Base-by-base conservation (phyloP, 2,329 filamentous ascomycete genomes). In the Orbilia ellipsospora region DNA sequence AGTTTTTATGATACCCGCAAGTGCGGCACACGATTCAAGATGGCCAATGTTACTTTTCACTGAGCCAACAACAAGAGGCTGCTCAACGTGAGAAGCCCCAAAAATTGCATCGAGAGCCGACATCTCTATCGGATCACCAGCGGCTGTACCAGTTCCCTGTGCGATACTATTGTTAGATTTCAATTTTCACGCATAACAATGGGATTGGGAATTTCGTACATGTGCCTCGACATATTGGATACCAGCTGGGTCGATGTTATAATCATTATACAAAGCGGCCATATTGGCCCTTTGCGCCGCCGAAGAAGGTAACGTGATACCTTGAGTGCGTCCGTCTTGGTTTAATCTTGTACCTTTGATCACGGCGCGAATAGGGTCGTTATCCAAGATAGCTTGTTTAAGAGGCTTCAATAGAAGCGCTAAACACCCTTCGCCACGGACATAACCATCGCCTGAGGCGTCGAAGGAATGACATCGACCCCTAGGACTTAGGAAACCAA, bases 71-170 rank as follows among this genome's bases (percentile, higher is more conserved):
- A 79, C 64, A 1, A 82, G 77, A 26, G 63, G 67, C 16, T 76
- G 52, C n/a, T 73, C 44, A 36, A 10, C 10, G 45, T 36, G 51
- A 45, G 54, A 48, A 51, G 42, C 15, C 44, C 54, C 56, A 36
- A 62, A 51, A 4, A 51, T 63, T 13, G 31, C 44, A 15, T 63
- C 59, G 36, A 88, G 83, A 2, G 85, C 86, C 8, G 80, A 81
- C 0, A 85, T 84, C 75, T 89, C 87, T 15, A 85, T 84, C 0
- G 86, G 86, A 73, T 89, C 87, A 1, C 87, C 87, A 0, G 85
- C 84, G 44, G 82, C 82, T n/a, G 87, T 89, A 5, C 86, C 87
- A 0, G 87, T 88, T 18, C 86, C 31, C 31, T 36, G 8, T 36
- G 10, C 5, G 10, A 36, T 7, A 36, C 8, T 10, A 36, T 36